Evolutionary conservation across 257 asterid genomes (phyloP).

Genomic region (Fraxinus americana): DNA sequence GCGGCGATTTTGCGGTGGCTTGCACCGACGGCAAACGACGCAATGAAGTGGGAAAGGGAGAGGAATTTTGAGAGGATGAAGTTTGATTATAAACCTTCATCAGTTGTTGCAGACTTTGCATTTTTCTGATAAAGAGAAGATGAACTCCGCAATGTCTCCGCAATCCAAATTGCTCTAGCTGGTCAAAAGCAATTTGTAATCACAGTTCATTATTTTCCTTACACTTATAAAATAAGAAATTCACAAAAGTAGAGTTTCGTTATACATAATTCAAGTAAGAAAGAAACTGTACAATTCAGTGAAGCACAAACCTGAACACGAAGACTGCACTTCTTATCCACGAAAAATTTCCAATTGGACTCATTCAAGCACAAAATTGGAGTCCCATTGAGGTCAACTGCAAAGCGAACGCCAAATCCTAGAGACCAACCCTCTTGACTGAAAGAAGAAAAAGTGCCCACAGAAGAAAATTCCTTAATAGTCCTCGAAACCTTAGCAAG

Average conservation of each 20-base stretch:
- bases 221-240: not conserved
- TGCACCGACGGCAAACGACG: conserved; percentile 72
- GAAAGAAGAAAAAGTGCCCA: conserved; percentile 68
- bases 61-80: conserved; percentile 67
- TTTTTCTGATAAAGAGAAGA: conserved; percentile 79
- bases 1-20: conserved; percentile 75
- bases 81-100: conserved; percentile 48
- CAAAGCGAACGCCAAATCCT: conserved; percentile 29
- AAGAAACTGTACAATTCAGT: not conserved
- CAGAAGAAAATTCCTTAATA: conserved; percentile 64
- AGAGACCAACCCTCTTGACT: conserved; percentile 74
- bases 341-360: conserved; percentile 34
- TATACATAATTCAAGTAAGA: not conserved
- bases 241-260: conserved; percentile 8
- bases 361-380: conserved; percentile 65
- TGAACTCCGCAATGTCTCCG: conserved; percentile 27
- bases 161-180: conserved; percentile 71
- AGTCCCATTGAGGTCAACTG: conserved; percentile 60
- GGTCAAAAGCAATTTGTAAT: conserved; percentile 26
- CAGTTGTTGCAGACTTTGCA: conserved; percentile 68
- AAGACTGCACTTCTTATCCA: conserved; percentile 60
- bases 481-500: conserved; percentile 90
- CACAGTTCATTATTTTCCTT: conserved; percentile 15
- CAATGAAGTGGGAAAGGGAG: conserved; percentile 76
- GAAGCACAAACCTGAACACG: conserved; percentile 65